Conservation (phyloP, 768 basidiomycete species). For the Dendrothele bispora region DNA sequence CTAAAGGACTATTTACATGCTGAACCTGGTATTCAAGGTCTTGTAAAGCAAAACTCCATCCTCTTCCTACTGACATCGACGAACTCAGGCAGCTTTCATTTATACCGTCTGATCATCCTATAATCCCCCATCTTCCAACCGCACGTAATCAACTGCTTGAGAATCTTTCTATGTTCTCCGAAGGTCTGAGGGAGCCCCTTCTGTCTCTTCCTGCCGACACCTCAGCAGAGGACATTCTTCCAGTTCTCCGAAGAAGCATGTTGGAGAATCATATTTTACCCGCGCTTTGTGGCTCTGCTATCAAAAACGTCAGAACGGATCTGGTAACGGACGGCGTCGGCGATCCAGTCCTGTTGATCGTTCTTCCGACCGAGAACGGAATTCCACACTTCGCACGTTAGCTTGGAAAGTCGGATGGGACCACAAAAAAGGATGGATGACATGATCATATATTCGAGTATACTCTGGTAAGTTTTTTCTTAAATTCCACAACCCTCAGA, state of each 20-base stretch:
- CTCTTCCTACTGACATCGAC: conserved; percentile 53
- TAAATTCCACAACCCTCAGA: conserved; percentile 6
- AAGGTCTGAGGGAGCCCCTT: conserved; percentile 74
- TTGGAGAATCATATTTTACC: conserved; percentile 68
- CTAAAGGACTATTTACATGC: conserved; percentile 62
- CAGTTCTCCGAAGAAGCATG: conserved; percentile 68
- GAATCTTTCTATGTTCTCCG: conserved; percentile 77
- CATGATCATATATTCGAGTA: conserved; percentile 83
- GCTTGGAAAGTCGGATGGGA: conserved; percentile 94
- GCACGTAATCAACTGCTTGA: conserved; percentile 76
- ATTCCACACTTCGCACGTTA: conserved; percentile 58
- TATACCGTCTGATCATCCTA: conserved; percentile 62
- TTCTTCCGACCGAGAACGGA: conserved; percentile 42
- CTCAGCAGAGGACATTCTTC: conserved; percentile 64
- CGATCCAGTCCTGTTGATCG: conserved; percentile 76
- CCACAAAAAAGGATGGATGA: conserved; percentile 84
- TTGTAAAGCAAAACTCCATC: conserved; percentile 49
- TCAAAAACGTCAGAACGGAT: conserved; percentile 80
- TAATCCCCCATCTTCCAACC: conserved; percentile 60
- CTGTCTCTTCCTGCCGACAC: conserved; percentile 56
- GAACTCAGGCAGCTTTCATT: conserved; percentile 40
- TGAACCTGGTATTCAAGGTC: conserved; percentile 82
- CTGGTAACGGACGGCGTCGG: conserved; percentile 81
- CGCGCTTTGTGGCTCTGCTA: conserved; percentile 83
- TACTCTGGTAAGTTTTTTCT: conserved; percentile 66